phyloP scores from a whole-genome alignment of 345 rosid species.

The Salix dunnii region DNA sequence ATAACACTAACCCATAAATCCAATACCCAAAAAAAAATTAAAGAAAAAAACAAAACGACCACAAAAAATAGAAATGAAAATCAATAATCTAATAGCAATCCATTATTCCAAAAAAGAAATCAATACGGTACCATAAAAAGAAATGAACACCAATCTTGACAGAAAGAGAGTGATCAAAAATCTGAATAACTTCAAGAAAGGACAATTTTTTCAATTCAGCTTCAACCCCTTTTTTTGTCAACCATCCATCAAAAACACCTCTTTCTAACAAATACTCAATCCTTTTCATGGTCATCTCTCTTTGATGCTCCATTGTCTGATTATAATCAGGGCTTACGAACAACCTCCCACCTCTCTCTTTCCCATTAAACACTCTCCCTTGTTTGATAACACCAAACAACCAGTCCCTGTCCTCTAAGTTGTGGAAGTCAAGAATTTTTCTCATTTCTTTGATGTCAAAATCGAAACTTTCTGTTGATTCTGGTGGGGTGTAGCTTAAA shows the following conservation, averaged over 20 bases:
- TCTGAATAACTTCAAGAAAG: conserved; percentile 44
- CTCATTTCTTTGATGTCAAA: conserved; percentile 72
- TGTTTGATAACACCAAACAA: conserved; percentile 62
- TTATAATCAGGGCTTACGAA: conserved; percentile 70
- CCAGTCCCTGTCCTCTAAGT: conserved; percentile 74
- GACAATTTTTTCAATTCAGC: conserved; percentile 62
- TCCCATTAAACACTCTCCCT: conserved; percentile 70
- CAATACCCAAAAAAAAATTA: background rate
- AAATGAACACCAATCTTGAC: conserved; percentile 81
- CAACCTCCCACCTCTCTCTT: conserved; percentile 59
- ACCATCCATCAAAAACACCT: conserved; percentile 73
- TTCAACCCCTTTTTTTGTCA: conserved; percentile 55
- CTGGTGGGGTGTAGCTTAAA: conserved; percentile 62
- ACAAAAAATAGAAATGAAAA: background rate
- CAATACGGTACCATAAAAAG: conserved; percentile 53
- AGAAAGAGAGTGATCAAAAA: conserved; percentile 68
- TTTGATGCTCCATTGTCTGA: conserved; percentile 91
- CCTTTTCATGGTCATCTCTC: conserved; percentile 77
- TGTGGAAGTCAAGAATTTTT: conserved; percentile 59
- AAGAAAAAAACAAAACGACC: no score
- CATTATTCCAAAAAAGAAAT: background rate
- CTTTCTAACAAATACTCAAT: conserved; percentile 50
- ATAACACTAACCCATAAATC: background rate
- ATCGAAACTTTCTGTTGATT: conserved; percentile 42
- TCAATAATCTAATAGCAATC: no score